Percentiles rank a stretch among this genome's conserved stretches.
Conservation (phyloP, 2,329 filamentous ascomycete genomes). For the Boeremia lycopersici region DNA sequence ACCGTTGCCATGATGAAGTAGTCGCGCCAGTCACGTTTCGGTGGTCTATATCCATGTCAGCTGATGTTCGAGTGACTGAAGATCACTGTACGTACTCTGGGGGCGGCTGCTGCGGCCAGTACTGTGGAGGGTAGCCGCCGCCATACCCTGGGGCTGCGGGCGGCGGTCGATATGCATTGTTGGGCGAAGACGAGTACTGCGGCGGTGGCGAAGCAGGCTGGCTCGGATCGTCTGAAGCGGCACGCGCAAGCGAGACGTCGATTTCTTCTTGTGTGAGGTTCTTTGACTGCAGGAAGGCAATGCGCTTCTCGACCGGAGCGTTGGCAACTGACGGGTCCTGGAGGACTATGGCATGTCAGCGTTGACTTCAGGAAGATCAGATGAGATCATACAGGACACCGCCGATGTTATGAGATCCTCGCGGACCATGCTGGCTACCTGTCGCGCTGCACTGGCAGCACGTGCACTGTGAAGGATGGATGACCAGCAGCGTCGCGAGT, state of each 20-base stretch:
- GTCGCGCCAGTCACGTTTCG: constrained; percentile 92
- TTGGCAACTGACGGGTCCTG: constrained; percentile 90
- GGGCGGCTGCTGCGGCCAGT: constrained; percentile 59
- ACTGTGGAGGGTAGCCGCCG: constrained; percentile 57
- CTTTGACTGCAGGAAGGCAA: constrained; percentile 93
- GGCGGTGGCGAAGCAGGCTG: constrained; percentile 56
- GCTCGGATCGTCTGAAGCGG: constrained; percentile 60
- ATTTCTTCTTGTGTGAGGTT: constrained; percentile 97
- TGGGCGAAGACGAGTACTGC: constrained; percentile 50
- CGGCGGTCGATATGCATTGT: constrained; percentile 54
- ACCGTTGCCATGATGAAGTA: constrained; percentile 99
- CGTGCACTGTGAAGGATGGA: constrained; percentile 8
- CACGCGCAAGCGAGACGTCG: constrained; percentile 78
- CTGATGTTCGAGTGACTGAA: neutral
- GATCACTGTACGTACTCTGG: constrained; percentile 53
- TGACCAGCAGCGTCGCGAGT: constrained; percentile 4
- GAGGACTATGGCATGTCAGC: constrained; percentile 67
- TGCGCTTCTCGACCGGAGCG: constrained; percentile 88
- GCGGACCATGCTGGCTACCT: constrained; percentile 74
- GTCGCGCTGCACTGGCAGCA: constrained; percentile 21
- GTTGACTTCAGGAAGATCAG: neutral
- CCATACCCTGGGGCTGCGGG: constrained; percentile 57
- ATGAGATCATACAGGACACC: constrained; percentile 56
- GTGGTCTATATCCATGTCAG: constrained; percentile 52
- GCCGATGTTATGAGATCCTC: constrained; percentile 91